Evolutionary conservation across 805 yeast genomes (phyloP).

Genomic region (Metschnikowia anglica): DNA sequence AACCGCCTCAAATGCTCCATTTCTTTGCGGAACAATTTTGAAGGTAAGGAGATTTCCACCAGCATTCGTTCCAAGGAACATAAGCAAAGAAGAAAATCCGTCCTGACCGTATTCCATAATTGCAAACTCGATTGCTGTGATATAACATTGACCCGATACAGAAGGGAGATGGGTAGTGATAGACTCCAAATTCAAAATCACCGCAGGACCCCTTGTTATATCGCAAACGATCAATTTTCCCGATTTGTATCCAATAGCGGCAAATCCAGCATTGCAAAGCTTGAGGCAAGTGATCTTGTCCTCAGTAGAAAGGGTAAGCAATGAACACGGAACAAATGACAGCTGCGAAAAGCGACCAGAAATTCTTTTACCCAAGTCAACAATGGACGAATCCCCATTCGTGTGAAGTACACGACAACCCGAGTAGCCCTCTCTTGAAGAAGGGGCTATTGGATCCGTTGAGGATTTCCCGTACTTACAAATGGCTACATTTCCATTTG

Average conservation of each 20-base stretch:
- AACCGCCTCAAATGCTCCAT: slow-evolving; percentile 60
- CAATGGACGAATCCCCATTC: slow-evolving; percentile 37
- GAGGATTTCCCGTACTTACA: slow-evolving; percentile 59
- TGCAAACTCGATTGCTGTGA: slow-evolving; percentile 70
- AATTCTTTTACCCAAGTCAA: slow-evolving; percentile 56
- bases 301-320: slow-evolving; percentile 25
- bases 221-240: slow-evolving; percentile 80
- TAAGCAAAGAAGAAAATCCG: slow-evolving; percentile 65
- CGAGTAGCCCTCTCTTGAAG: slow-evolving; percentile 25
- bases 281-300: slow-evolving; percentile 56
- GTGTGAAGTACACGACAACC: slow-evolving; percentile 32
- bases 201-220: slow-evolving; percentile 68
- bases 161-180: slow-evolving; percentile 33
- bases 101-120: slow-evolving; percentile 68
- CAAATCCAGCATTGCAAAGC: slow-evolving; percentile 79
- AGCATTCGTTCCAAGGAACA: slow-evolving; percentile 71
- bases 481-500: slow-evolving; percentile 70
- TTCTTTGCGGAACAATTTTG: slow-evolving; percentile 60
- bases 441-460: slow-evolving; percentile 21
- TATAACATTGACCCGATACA: slow-evolving; percentile 32
- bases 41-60: slow-evolving; percentile 68
- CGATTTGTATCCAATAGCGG: slow-evolving; percentile 70
- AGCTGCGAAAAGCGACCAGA: slow-evolving; percentile 39
- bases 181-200: slow-evolving; percentile 47
- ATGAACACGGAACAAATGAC: slow-evolving; percentile 33